Evolutionary conservation across 352 stramenopile genomes (phyloP), one percentile per base, ranked within the genome.

Genomic region (Phytophthora citricola): DNA sequence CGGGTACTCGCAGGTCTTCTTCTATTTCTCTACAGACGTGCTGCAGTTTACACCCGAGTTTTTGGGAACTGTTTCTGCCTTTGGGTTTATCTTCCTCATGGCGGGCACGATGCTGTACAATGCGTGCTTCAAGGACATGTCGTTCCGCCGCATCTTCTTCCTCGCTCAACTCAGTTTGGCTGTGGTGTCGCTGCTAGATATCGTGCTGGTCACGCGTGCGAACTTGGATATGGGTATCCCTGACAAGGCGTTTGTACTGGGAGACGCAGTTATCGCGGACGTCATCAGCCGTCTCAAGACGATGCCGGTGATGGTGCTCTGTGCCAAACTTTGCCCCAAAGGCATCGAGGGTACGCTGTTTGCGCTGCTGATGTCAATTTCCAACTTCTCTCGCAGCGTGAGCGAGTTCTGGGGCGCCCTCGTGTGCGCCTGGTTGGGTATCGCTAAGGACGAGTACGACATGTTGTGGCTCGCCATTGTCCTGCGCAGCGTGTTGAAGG

Each of bases 331-430:
- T 22, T 99, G 97, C 58, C 97, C 97, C 8, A 91, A 91, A 47
- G 97, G 97, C 39, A 87, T 99, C 22, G 97, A 99, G 71, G 96
- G 96, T 32, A 98, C 97, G 10, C 75, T 99, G 9, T 99, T 99
- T 83, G 97, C 96, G 5, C 83, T 97, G 40, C 79, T 99, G 48
- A 99, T 99, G 97, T 98, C 89, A 1, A 98, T 99, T 58, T 98
- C 96, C 63, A 99, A 99, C 80, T 95, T 97, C 50, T 97, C 93
- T 24, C 91, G 82, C 41, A 96, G 94, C 34, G 73, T 98, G 20
- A 97, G 94, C 17, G 95, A 94, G 32, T 97, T 99, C 71, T 86
- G 97, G 71, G 94, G 95, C 1, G 94, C 95, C 8, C 63, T 91
- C 9, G 81, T 99, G 24, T 98, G 94, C 55, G 83, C 91, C 12